Conservation (phyloP, 768 basidiomycete genomes). For the Mycena indigotica region DNA sequence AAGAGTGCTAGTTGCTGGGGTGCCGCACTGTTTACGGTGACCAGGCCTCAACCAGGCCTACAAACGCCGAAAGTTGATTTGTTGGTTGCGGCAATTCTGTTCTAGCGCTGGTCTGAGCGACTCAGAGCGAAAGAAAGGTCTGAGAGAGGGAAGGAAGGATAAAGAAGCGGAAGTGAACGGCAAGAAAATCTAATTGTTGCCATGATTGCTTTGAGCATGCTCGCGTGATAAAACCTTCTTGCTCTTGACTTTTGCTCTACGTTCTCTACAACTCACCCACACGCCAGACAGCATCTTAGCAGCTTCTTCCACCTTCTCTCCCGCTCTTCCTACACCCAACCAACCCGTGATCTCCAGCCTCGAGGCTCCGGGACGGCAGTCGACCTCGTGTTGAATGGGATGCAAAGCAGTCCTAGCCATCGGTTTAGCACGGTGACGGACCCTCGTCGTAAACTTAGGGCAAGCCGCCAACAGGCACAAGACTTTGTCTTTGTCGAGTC, state of each 20-base stretch:
- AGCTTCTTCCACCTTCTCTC: neutral
- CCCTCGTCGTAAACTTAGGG: conserved; percentile 19
- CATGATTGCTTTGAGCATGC: neutral
- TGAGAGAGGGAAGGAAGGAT: neutral
- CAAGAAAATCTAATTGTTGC: no score
- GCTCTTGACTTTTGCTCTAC: neutral
- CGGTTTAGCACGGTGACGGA: conserved; percentile 21
- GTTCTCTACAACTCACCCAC: neutral
- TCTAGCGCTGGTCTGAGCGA: neutral
- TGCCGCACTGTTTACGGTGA: neutral
- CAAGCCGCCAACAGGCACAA: conserved; percentile 4
- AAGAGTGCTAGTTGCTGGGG: no score
- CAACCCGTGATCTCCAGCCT: neutral
- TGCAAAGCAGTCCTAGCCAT: conserved; percentile 1
- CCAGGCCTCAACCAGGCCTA: no score
- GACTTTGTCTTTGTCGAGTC: conserved; percentile 37
- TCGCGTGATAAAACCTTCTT: neutral
- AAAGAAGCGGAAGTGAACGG: no score
- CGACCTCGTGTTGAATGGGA: conserved; percentile 4
- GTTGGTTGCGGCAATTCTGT: neutral
- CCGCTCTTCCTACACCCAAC: neutral
- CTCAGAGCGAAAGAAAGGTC: no score
- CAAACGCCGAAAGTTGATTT: neutral
- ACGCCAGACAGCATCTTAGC: neutral
- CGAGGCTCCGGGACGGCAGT: neutral